phyloP scores from a whole-genome alignment of 176 grass and related monocot species.

The Carex kokanica region DNA sequence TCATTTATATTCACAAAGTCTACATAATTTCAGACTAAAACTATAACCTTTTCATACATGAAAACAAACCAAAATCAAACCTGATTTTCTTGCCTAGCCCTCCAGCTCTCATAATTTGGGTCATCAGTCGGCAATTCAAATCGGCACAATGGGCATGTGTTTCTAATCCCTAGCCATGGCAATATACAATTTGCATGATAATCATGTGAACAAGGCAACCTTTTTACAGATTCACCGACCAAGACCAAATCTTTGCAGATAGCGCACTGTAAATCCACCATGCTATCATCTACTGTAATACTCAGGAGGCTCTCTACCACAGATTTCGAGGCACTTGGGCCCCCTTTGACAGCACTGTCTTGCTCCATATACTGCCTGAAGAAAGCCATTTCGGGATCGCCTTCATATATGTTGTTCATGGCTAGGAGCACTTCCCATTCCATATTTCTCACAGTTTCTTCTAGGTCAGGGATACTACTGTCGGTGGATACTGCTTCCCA shows the following conservation, averaged over 20 bases:
- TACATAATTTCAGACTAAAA: not conserved
- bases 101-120: slow-evolving; percentile 62
- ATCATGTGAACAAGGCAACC: slow-evolving; percentile 66
- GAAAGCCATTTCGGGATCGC: slow-evolving; percentile 47
- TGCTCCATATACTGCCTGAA: slow-evolving; percentile 59
- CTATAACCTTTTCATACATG: slow-evolving; percentile 3
- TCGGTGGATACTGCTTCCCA: slow-evolving; percentile 44
- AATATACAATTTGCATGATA: slow-evolving; percentile 75
- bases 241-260: slow-evolving; percentile 71
- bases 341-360: slow-evolving; percentile 47
- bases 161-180: slow-evolving; percentile 72
- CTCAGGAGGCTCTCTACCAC: slow-evolving; percentile 62
- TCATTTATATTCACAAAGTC: slow-evolving; percentile 19
- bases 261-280: slow-evolving; percentile 49
- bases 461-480: slow-evolving; percentile 12
- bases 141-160: slow-evolving; percentile 85
- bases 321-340: slow-evolving; percentile 44
- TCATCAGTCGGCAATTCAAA: slow-evolving; percentile 78
- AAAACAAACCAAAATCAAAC: slow-evolving; percentile 27
- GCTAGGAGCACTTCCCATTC: slow-evolving; percentile 81
- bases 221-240: slow-evolving; percentile 44
- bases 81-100: slow-evolving; percentile 30
- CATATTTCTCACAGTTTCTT: slow-evolving; percentile 33
- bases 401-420: slow-evolving; percentile 48
- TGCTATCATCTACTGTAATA: slow-evolving; percentile 39